Evolutionary conservation across 306 rosid species (phyloP).

Genomic region (Inga laurina): DNA sequence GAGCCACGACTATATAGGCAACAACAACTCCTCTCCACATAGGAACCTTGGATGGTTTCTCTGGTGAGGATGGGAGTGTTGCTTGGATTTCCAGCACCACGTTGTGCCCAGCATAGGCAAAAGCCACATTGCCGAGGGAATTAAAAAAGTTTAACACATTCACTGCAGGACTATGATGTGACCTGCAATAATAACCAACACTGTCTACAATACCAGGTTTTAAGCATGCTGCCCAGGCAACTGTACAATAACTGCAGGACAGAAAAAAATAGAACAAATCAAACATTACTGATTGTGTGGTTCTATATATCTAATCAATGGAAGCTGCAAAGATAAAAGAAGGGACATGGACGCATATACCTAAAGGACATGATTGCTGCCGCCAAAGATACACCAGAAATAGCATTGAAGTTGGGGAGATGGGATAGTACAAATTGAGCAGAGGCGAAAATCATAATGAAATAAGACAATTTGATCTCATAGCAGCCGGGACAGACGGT

Average conservation of each 20-base stretch:
- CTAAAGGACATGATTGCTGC: slow-evolving; percentile 87
- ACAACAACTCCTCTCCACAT: too few relatives aligned
- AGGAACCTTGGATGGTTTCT: too few relatives aligned
- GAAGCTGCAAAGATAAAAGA: neutral
- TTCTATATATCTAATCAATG: neutral
- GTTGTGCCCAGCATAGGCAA: too few relatives aligned
- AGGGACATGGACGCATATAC: slow-evolving; percentile 32
- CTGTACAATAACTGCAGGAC: slow-evolving; percentile 41
- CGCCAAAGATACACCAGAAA: slow-evolving; percentile 69
- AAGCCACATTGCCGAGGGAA: too few relatives aligned
- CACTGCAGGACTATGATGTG: too few relatives aligned
- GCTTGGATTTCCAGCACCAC: too few relatives aligned
- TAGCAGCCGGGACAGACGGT: slow-evolving; percentile 41
- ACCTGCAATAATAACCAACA: too few relatives aligned
- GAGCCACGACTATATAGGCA: too few relatives aligned
- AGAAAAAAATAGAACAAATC: neutral
- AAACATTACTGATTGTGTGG: neutral
- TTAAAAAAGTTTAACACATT: too few relatives aligned
- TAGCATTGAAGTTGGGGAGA: slow-evolving; percentile 79
- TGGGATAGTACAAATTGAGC: slow-evolving; percentile 75
- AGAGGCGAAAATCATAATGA: slow-evolving; percentile 83
- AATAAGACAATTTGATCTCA: slow-evolving; percentile 51
- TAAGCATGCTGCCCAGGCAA: too few relatives aligned
- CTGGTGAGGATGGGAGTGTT: too few relatives aligned
- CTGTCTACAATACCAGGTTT: too few relatives aligned